Percentiles rank a stretch among this genome's conserved stretches.
phyloP scores from a whole-genome alignment of 2,329 filamentous ascomycete genomes.

The Aspergillus intermedius region DNA sequence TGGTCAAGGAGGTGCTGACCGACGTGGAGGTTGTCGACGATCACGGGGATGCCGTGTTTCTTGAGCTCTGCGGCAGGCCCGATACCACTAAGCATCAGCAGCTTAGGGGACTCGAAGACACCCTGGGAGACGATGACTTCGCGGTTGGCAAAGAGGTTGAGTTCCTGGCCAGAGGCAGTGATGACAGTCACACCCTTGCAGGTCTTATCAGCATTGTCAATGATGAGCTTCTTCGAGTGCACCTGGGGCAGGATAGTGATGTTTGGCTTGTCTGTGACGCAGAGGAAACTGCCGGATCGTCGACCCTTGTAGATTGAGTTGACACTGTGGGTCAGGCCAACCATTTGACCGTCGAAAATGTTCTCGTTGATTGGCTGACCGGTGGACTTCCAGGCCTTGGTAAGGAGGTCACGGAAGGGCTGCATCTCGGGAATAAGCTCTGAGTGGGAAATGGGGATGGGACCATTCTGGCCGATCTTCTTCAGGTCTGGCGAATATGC shows the following conservation, averaged over 20 bases:
- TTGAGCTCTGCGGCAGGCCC: not conserved
- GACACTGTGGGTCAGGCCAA: constrained; percentile 47
- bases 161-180: constrained; percentile 28
- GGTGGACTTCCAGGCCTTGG: constrained; percentile 46
- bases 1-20: constrained; percentile 24
- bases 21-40: constrained; percentile 8
- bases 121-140: not conserved
- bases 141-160: constrained; percentile 36
- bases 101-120: not conserved
- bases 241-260: constrained; percentile 45
- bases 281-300: constrained; percentile 45
- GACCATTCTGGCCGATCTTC: constrained; percentile 46
- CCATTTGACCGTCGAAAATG: constrained; percentile 46
- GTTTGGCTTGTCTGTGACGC: constrained; percentile 47
- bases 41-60: not conserved
- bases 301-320: constrained; percentile 51
- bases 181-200: constrained; percentile 44
- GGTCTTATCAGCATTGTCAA: constrained; percentile 39
- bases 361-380: constrained; percentile 47
- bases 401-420: constrained; percentile 35
- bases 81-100: not conserved
- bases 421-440: constrained; percentile 46
- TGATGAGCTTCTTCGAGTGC: constrained; percentile 25
- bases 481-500: constrained; percentile 39
- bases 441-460: constrained; percentile 47